Base-by-base conservation (phyloP, 169 alveolate genomes). In the Babesia caballi region DNA sequence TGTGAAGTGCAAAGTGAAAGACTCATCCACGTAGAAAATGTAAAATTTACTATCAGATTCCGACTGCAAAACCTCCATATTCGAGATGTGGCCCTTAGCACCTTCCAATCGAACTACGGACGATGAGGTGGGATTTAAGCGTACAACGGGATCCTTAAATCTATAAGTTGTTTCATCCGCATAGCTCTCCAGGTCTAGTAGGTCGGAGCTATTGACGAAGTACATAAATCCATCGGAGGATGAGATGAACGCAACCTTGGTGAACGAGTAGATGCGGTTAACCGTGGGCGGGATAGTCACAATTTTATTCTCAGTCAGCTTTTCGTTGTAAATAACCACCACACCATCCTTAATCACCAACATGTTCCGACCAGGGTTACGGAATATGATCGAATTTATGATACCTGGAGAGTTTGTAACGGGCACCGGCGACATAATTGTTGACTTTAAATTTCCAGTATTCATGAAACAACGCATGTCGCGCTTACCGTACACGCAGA, bases 401-500 rank as follows among this genome's bases (percentile, higher is more conserved):
- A 8, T 19, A 38, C 53, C 27, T 38, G 4, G 25, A 21, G 66
- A 11, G 9, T 25, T 23, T 23, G 35, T n/a, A 14, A 77, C 21
- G 3, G 36, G 23, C 4, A 59, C 6, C 25, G 33, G 36, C 21
- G 35, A 15, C n/a, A 12, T 19, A 19, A 66, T 11, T 36, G 51
- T 54, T 8, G 66, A 32, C 40, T 40, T 52, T 0, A 77, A 17
- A 57, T 19, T 17, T 3, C 70, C 66, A 0, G 60, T 41, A 5
- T 23, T 40, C 15, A 44, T 23, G 56, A 66, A 77, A 36, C 85
- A 77, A 5, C 35, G 25, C 32, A 77, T 12, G 21, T 65, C 61
- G 0, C 72, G 38, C 19, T 25, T 67, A 46, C 71, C 71, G 52
- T 77, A 67, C 8, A 77, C 44, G 65, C 85, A 77, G 8, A 63